A percentile compares a stretch with the other conserved stretches of the same genome.
Conservation (phyloP, 2,329 filamentous ascomycete species). For the Pestalotiopsis sp. region DNA sequence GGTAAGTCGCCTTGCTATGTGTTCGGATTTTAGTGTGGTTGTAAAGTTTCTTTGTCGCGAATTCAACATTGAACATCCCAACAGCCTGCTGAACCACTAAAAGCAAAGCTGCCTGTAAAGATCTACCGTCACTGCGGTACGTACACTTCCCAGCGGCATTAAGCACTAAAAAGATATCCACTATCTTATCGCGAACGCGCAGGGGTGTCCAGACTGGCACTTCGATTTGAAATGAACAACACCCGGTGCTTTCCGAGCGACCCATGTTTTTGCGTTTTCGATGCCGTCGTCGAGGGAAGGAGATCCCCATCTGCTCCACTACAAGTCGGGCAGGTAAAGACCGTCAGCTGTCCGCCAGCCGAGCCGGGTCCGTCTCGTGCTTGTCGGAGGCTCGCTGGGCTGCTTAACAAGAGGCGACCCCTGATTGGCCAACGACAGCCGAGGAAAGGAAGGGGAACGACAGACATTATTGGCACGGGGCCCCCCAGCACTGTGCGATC, state of each 20-base stretch:
- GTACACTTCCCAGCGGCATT: not conserved
- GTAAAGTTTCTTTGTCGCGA: not conserved
- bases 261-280: not conserved
- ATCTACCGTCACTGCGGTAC: not conserved
- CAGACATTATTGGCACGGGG: not conserved
- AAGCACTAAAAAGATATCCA: not conserved
- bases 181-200: not conserved
- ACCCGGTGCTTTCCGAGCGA: slow-evolving; percentile 13
- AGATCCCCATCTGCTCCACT: not conserved
- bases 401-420: slow-evolving; percentile 9
- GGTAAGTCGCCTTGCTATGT: not conserved
- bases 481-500: slow-evolving; percentile 1
- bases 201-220: not conserved
- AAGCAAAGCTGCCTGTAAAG: not conserved
- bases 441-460: slow-evolving; percentile 7
- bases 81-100: not conserved
- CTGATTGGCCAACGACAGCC: slow-evolving; percentile 11
- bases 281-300: not conserved
- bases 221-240: not conserved
- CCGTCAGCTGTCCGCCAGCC: not conserved
- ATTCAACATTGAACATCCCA: not conserved
- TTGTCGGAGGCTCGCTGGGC: not conserved
- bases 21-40: not conserved
- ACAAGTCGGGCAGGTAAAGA: not conserved
- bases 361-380: not conserved